A percentile compares a stretch with the other conserved stretches of the same genome.
These are phyloP conservation scores for Microcos paniculata DNA, from an alignment of 345 rosid genomes.

Conservation along the genomic window DNA sequence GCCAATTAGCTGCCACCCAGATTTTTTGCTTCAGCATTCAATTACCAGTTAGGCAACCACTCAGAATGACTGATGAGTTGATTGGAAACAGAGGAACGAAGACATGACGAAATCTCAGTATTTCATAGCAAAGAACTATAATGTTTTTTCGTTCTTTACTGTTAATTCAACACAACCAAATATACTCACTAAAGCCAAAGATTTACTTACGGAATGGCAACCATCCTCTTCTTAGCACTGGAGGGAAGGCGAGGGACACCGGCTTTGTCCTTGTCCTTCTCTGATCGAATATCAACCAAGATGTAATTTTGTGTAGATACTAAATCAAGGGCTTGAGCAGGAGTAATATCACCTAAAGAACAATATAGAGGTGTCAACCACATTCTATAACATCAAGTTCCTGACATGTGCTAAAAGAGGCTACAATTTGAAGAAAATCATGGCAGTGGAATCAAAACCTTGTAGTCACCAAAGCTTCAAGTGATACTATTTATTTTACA, in stretches of 20 bases:
- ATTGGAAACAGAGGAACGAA: not conserved
- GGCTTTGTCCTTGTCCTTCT: constrained; percentile 85
- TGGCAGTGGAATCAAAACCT: not conserved
- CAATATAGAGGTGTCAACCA: not conserved
- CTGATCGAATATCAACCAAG: constrained; percentile 84
- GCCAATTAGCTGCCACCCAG: not conserved
- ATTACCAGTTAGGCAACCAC: not conserved
- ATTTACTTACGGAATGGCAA: constrained; percentile 77
- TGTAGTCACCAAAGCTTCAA: not conserved
- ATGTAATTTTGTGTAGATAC: constrained; percentile 49
- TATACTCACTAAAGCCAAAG: constrained; percentile 2
- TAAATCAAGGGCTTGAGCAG: constrained; percentile 86
- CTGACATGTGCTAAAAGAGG: not conserved
- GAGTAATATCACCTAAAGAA: constrained; percentile 67
- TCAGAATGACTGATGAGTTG: not conserved
- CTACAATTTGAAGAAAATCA: not conserved
- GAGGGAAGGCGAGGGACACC: constrained; percentile 97
- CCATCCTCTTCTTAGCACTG: constrained; percentile 68
- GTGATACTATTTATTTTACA: not conserved
- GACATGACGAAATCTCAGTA: not conserved
- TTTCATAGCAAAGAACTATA: not conserved
- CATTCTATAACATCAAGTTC: not conserved
- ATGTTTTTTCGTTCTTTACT: not conserved
- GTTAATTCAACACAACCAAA: not conserved
- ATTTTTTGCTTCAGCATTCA: not conserved